phyloP scores from a whole-genome alignment of 23 red algal species.

The Gracilaria gracilis region DNA sequence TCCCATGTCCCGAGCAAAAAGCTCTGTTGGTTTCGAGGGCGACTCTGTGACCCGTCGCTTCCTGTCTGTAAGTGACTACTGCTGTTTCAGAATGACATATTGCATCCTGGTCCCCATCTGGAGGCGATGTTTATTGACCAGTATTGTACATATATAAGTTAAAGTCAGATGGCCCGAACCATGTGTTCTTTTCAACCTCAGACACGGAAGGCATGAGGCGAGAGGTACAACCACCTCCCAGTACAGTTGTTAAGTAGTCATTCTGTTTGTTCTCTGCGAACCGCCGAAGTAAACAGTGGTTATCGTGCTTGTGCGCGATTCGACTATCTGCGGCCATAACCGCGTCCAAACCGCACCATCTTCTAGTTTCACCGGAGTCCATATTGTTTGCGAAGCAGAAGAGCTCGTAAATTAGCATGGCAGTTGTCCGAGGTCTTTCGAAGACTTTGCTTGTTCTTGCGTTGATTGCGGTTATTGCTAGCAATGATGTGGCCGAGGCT shows the following conservation, averaged over 20 bases:
- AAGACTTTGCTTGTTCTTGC: conserved; percentile 19
- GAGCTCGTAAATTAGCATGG: conserved; percentile 21
- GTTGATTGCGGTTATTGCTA: conserved; percentile 19
- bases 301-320: conserved; percentile 32
- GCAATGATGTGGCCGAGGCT: conserved; percentile 28
- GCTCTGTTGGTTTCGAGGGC: background rate
- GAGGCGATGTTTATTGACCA: conserved; percentile 11
- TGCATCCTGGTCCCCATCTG: background rate
- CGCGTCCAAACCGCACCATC: background rate
- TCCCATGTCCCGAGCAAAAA: background rate
- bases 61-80: background rate
- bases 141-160: background rate
- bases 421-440: conserved; percentile 21
- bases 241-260: background rate
- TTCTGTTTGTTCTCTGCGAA: background rate
- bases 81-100: background rate
- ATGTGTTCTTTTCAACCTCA: background rate
- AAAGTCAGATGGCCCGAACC: background rate
- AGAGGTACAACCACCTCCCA: conserved; percentile 13
- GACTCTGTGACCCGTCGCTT: background rate
- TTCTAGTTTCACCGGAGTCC: background rate
- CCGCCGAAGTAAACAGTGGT: conserved; percentile 6
- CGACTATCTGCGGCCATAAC: background rate
- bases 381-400: background rate
- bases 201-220: background rate